phyloP scores from a whole-genome alignment of 2,329 filamentous ascomycete species.

The Pseudogymnoascus verrucosus region DNA sequence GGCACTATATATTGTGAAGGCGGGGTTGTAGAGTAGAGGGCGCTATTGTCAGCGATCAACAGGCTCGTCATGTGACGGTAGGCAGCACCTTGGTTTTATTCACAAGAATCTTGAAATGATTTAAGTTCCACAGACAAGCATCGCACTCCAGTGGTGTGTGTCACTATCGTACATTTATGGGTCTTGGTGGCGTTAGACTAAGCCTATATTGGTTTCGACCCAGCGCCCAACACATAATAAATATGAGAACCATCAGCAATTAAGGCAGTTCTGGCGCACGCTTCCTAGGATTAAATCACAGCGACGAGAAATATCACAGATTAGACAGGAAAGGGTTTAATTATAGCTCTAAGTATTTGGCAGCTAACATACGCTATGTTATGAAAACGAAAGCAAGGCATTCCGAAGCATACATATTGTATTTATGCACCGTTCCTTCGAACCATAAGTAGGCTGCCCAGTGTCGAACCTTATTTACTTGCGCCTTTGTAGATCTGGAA shows the following conservation, averaged over 20 bases:
- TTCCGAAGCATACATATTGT: background rate
- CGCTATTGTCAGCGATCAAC: background rate
- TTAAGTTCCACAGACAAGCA: background rate
- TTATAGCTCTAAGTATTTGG: background rate
- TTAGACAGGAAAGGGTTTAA: background rate
- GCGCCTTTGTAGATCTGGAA: constrained; percentile 33
- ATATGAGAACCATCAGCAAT: background rate
- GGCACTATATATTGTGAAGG: background rate
- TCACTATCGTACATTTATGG: background rate
- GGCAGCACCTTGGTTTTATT: background rate
- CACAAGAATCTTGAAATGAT: background rate
- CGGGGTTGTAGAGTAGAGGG: constrained; percentile 4
- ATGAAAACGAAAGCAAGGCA: background rate
- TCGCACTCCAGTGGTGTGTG: background rate
- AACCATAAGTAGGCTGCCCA: background rate
- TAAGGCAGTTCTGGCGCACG: background rate
- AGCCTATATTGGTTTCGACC: background rate
- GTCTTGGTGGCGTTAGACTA: background rate
- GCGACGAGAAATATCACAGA: background rate
- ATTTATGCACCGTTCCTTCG: background rate
- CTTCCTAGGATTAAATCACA: background rate
- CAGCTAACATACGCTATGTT: background rate
- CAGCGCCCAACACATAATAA: background rate
- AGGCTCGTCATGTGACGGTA: background rate
- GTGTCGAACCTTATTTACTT: background rate